A percentile compares a stretch with the other conserved stretches of the same genome.
Evolutionary conservation across 2,329 filamentous ascomycete species (phyloP).

Genomic region (Fusarium poae): DNA sequence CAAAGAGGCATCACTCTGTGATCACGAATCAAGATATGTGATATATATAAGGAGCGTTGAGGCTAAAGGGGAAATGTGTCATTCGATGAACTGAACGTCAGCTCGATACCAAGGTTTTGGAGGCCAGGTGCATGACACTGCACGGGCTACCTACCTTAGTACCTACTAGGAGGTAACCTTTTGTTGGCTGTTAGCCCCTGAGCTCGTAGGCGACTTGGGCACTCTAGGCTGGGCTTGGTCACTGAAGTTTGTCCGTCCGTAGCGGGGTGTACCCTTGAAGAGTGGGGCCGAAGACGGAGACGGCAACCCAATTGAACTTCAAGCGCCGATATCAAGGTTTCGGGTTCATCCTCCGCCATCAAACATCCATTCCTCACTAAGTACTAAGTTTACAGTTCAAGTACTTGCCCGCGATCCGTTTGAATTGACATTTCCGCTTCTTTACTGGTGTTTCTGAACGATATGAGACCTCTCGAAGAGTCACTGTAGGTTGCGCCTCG

Average conservation of each 20-base stretch:
- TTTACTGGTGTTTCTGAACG: constrained; percentile 18
- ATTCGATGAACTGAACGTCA: constrained; percentile 10
- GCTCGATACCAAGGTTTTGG: background rate
- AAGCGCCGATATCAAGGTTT: constrained; percentile 34
- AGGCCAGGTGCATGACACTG: constrained; percentile 4
- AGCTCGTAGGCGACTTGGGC: constrained; percentile 12
- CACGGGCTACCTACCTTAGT: constrained; percentile 15
- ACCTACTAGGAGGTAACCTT: background rate
- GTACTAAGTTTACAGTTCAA: background rate
- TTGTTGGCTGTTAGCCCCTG: constrained; percentile 39
- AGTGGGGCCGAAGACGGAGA: constrained; percentile 38
- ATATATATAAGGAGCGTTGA: constrained; percentile 4
- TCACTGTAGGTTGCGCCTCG: constrained; percentile 51
- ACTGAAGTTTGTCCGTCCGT: constrained; percentile 4
- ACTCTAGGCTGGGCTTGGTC: constrained; percentile 1
- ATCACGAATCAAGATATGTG: constrained; percentile 19
- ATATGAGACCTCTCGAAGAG: constrained; percentile 57
- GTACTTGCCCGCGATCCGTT: constrained; percentile 4
- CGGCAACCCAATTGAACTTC: constrained; percentile 30
- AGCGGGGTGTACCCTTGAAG: constrained; percentile 10
- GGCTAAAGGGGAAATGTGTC: constrained; percentile 5
- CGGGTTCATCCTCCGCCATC: constrained; percentile 33
- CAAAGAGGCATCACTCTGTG: constrained; percentile 32
- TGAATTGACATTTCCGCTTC: background rate
- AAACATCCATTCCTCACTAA: constrained; percentile 16